Evolutionary conservation across 192 early-diverging fungal species (phyloP).

Genomic region (Kickxella alabastrina): DNA sequence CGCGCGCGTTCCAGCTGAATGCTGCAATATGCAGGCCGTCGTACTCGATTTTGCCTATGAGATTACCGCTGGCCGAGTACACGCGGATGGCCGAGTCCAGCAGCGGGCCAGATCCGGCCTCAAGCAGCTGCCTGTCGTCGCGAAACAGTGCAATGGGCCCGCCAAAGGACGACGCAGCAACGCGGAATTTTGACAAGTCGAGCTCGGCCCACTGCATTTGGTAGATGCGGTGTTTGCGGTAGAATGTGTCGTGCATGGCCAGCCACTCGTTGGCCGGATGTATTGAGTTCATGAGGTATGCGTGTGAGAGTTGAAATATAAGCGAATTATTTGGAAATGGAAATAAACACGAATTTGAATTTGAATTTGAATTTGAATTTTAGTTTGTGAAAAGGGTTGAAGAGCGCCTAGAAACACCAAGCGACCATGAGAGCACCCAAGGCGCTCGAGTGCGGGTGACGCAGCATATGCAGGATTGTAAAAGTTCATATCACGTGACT

Average conservation of each 20-base stretch:
- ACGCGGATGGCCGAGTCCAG: slow-evolving; percentile 79
- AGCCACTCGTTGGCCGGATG: slow-evolving; percentile 46
- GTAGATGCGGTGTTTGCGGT: slow-evolving; percentile 76
- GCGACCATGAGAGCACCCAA: too few relatives aligned
- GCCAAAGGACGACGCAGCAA: slow-evolving; percentile 84
- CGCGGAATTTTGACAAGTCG: slow-evolving; percentile 76
- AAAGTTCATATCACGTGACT: too few relatives aligned
- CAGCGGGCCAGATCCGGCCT: slow-evolving; percentile 67
- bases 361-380: too few relatives aligned
- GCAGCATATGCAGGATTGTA: too few relatives aligned
- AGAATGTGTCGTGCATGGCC: slow-evolving; percentile 47
- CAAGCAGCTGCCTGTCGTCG: slow-evolving; percentile 79
- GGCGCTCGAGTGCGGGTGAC: too few relatives aligned
- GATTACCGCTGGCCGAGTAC: slow-evolving; percentile 80
- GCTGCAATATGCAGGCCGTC: slow-evolving; percentile 85
- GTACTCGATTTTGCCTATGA: slow-evolving; percentile 88
- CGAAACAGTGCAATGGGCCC: slow-evolving; percentile 95
- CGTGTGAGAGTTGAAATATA: too few relatives aligned
- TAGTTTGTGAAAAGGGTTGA: too few relatives aligned
- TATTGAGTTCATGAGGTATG: slow-evolving; percentile 1
- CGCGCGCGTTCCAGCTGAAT: slow-evolving; percentile 87
- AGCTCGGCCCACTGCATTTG: slow-evolving; percentile 85
- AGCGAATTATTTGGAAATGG: too few relatives aligned
- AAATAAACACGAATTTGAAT: too few relatives aligned
- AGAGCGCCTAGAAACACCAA: too few relatives aligned